Evolutionary conservation across 331 rosid species (phyloP).

Genomic region (Rhamnella rubrinervis): DNA sequence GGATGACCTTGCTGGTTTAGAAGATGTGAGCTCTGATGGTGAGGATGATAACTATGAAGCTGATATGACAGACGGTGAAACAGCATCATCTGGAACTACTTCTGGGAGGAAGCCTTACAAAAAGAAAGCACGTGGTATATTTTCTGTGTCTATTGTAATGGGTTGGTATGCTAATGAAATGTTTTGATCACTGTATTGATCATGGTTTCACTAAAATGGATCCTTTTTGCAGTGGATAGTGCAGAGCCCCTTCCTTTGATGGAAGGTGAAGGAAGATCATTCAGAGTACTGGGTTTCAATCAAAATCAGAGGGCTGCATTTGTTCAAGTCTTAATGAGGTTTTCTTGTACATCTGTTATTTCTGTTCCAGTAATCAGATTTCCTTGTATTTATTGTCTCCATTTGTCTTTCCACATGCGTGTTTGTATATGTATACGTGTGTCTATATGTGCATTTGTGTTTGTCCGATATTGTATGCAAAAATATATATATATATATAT

Average conservation of each 20-base stretch:
- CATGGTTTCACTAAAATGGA: constrained; percentile 24
- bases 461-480: not conserved
- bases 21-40: constrained; percentile 91
- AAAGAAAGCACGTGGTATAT: constrained; percentile 77
- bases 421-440: not conserved
- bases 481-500: too few species aligned
- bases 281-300: constrained; percentile 95
- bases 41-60: constrained; percentile 99
- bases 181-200: constrained; percentile 19
- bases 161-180: constrained; percentile 12
- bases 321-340: constrained; percentile 98
- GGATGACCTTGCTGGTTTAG: constrained; percentile 97
- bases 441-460: not conserved
- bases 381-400: not conserved
- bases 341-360: constrained; percentile 10
- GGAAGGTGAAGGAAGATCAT: constrained; percentile 98
- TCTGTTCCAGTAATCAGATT: not conserved
- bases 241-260: constrained; percentile 84
- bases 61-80: constrained; percentile 79
- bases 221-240: constrained; percentile 63
- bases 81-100: constrained; percentile 63
- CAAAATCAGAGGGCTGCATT: constrained; percentile 93
- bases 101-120: constrained; percentile 53
- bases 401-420: not conserved
- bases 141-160: constrained; percentile 2